Percentiles rank a stretch among this genome's conserved stretches.
phyloP scores from a whole-genome alignment of 2,329 filamentous ascomycete species.

The Ciborinia camelliae region DNA sequence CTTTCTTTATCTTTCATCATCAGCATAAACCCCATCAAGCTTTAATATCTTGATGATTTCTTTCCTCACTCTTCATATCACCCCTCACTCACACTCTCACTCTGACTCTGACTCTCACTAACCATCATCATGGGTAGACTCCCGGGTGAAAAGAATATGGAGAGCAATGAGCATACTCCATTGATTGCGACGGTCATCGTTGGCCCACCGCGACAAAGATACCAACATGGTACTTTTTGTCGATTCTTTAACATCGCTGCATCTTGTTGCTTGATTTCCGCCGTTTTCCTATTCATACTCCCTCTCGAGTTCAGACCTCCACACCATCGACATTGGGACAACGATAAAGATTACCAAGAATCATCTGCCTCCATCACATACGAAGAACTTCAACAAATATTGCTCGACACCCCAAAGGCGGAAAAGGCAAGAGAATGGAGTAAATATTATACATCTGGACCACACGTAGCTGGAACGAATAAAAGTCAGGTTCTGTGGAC shows the following conservation, averaged over 20 bases:
- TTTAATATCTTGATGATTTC: background rate
- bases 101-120: background rate
- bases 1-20: slow-evolving; percentile 1
- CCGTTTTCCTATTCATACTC: slow-evolving; percentile 43
- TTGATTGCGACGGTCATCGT: slow-evolving; percentile 62
- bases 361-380: slow-evolving; percentile 39
- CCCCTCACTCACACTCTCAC: no score
- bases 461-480: slow-evolving; percentile 75
- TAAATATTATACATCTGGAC: slow-evolving; percentile 71
- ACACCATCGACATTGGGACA: slow-evolving; percentile 37
- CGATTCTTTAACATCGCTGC: slow-evolving; percentile 64
- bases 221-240: slow-evolving; percentile 58
- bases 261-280: slow-evolving; percentile 49
- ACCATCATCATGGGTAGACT: slow-evolving; percentile 13
- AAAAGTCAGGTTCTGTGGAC: slow-evolving; percentile 71
- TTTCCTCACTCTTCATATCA: background rate
- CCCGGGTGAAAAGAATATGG: slow-evolving; percentile 10
- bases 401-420: slow-evolving; percentile 56
- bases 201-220: slow-evolving; percentile 51
- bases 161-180: slow-evolving; percentile 53
- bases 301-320: slow-evolving; percentile 44
- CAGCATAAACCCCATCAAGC: background rate
- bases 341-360: slow-evolving; percentile 28
- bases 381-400: slow-evolving; percentile 52
- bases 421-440: slow-evolving; percentile 67